These are phyloP conservation scores for Ustulina deusta DNA, from an alignment of 2,329 filamentous ascomycete genomes.

Conservation along the genomic window DNA sequence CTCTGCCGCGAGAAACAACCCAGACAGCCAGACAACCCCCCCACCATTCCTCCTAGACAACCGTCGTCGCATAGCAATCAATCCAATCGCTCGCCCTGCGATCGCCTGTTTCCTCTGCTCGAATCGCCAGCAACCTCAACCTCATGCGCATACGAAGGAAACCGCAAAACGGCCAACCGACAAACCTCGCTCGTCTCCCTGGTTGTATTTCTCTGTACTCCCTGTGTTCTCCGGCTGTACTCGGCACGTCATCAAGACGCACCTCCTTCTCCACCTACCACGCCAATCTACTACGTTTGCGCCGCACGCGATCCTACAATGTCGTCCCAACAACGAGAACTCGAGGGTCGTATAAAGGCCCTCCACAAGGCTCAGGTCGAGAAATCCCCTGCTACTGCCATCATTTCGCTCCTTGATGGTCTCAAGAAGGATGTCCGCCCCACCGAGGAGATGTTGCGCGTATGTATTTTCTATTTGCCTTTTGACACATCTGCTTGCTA, in stretches of 20 bases:
- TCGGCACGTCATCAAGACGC: not conserved
- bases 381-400: conserved; percentile 78
- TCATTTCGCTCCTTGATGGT: conserved; percentile 79
- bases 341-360: conserved; percentile 80
- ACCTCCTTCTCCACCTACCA: not conserved
- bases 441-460: conserved; percentile 82
- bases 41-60: not conserved
- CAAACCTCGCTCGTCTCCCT: not conserved
- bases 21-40: conserved; percentile 9
- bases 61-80: not conserved
- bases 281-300: not conserved
- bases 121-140: not conserved
- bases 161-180: not conserved
- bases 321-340: conserved; percentile 83
- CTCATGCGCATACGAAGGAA: conserved; percentile 2
- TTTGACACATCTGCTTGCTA: conserved; percentile 1
- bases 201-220: not conserved
- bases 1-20: conserved; percentile 1
- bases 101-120: conserved; percentile 2
- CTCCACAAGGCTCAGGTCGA: conserved; percentile 82
- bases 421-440: conserved; percentile 84
- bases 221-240: not conserved
- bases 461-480: conserved; percentile 28
- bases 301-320: conserved; percentile 23
- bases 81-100: not conserved